Conservation (phyloP, 345 rosid genomes). For the Cardiospermum halicacabum region DNA sequence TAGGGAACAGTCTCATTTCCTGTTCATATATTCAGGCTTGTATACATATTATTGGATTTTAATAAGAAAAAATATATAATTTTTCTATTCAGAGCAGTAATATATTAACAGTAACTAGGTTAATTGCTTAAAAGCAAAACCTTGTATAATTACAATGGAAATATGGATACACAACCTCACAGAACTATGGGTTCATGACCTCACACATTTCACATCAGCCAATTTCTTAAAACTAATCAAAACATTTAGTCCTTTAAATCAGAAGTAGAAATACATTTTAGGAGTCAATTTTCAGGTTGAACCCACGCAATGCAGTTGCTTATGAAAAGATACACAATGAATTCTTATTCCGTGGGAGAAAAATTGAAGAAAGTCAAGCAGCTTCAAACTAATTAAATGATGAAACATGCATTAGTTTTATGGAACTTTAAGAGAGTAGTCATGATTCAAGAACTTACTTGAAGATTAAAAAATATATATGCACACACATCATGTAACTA, state of each 20-base stretch:
- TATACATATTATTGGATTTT: too few relatives aligned
- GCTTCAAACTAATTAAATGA: not conserved
- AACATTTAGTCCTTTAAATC: not conserved
- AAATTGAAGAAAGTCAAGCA: not conserved
- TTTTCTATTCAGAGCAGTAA: not conserved
- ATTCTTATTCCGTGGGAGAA: not conserved
- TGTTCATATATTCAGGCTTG: too few relatives aligned
- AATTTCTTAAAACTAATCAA: not conserved
- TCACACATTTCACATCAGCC: not conserved
- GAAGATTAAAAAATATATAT: too few relatives aligned
- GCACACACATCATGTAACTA: not conserved
- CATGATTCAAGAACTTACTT: too few relatives aligned
- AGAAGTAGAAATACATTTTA: not conserved
- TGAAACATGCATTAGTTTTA: too few relatives aligned
- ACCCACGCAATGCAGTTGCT: not conserved
- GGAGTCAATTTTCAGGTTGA: not conserved
- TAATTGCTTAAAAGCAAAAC: not conserved
- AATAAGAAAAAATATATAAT: too few relatives aligned
- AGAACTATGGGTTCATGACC: not conserved
- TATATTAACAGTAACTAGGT: not conserved
- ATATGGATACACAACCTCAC: not conserved
- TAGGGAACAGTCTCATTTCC: too few relatives aligned
- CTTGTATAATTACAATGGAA: not conserved
- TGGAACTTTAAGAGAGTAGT: too few relatives aligned
- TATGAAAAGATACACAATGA: not conserved